A percentile compares a stretch with the other conserved stretches of the same genome.
phyloP scores from a whole-genome alignment of 1,284 basidiomycete species.

The Ceratobasidium sp. region DNA sequence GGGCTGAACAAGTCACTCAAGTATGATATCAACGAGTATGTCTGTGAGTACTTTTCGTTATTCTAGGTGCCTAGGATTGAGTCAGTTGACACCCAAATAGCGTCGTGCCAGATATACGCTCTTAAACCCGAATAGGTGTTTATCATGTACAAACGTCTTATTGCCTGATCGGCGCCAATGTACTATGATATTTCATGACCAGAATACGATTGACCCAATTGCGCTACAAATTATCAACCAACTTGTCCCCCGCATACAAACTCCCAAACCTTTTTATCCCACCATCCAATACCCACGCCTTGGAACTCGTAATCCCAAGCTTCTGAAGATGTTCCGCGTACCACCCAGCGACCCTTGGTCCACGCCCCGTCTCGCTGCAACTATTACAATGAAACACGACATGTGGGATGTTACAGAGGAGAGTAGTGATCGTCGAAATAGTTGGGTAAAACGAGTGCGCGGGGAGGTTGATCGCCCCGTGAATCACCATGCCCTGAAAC shows the following conservation, averaged over 20 bases:
- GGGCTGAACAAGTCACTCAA: constrained; percentile 18
- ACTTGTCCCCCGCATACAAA: constrained; percentile 22
- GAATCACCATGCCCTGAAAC: constrained; percentile 42
- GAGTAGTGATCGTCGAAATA: constrained; percentile 44
- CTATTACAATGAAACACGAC: constrained; percentile 49
- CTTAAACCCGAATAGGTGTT: constrained; percentile 50
- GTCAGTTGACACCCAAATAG: constrained; percentile 41
- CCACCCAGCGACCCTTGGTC: constrained; percentile 47
- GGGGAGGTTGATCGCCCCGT: constrained; percentile 49
- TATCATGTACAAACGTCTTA: no score
- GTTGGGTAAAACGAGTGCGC: constrained; percentile 49
- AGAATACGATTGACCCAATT: neutral
- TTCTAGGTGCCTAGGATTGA: neutral
- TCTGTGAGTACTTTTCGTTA: constrained; percentile 47
- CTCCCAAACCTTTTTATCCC: constrained; percentile 44
- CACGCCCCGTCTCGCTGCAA: constrained; percentile 45
- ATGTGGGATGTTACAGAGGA: constrained; percentile 45
- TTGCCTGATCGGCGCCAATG: no score
- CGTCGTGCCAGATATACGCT: constrained; percentile 56
- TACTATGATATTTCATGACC: no score
- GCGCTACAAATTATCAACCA: constrained; percentile 33
- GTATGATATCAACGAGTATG: constrained; percentile 54
- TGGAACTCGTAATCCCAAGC: constrained; percentile 36
- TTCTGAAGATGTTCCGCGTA: constrained; percentile 45
- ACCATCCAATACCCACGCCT: constrained; percentile 45